phyloP scores from a whole-genome alignment of 306 rosid species.

The Phaseolus lunatus region DNA sequence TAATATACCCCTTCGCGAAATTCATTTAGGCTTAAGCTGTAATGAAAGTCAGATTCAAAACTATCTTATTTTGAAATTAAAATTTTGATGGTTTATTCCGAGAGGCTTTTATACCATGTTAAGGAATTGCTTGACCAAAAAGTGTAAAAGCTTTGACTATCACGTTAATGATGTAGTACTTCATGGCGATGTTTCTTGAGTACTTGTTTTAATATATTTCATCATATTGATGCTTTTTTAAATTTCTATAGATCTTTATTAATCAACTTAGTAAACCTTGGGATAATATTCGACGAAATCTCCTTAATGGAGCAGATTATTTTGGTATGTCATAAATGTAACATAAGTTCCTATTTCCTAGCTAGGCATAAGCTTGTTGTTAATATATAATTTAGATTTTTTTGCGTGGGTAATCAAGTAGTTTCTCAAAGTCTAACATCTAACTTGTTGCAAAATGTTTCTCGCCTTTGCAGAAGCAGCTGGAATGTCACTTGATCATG shows the following conservation, averaged over 20 bases:
- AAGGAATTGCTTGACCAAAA: constrained; percentile 10
- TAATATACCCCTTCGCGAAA: background rate
- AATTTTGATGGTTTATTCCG: constrained; percentile 5
- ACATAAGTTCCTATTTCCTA: constrained; percentile 3
- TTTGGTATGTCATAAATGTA: constrained; percentile 32
- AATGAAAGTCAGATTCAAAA: too few relatives aligned
- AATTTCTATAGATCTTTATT: background rate
- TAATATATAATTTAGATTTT: constrained; percentile 4
- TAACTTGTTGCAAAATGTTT: constrained; percentile 39
- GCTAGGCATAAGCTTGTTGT: constrained; percentile 17
- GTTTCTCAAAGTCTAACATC: constrained; percentile 31
- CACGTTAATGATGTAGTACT: constrained; percentile 22
- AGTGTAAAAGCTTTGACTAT: constrained; percentile 17
- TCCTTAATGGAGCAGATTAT: constrained; percentile 25
- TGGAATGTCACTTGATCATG: constrained; percentile 75
- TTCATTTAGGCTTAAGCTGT: too few relatives aligned
- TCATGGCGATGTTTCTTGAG: constrained; percentile 11
- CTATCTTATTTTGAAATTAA: too few relatives aligned
- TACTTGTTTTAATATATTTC: constrained; percentile 20
- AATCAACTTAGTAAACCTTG: constrained; percentile 21
- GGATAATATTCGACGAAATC: constrained; percentile 17
- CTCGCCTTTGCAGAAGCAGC: constrained; percentile 67
- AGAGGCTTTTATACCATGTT: constrained; percentile 4
- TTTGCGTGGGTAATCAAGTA: background rate
- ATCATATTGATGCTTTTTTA: constrained; percentile 28